These are phyloP conservation scores for Venturia carpophila DNA, from an alignment of 2,329 filamentous ascomycete genomes.

Conservation along the genomic window DNA sequence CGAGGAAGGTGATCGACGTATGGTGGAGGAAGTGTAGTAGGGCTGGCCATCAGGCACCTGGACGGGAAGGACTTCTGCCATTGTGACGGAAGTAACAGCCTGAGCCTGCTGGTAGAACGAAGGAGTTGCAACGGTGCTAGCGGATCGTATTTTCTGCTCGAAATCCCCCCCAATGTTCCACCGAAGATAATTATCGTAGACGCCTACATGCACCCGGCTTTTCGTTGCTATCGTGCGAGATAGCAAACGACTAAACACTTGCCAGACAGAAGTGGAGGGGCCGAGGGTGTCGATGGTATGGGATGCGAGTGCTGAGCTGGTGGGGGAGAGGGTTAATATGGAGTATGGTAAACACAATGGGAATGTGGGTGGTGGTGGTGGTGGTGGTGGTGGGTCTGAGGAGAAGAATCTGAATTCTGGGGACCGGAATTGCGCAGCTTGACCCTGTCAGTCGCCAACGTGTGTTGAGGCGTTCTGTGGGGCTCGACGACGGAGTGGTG, in stretches of 20 bases:
- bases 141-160: neutral
- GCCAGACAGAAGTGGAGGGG: neutral
- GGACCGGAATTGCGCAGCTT: neutral
- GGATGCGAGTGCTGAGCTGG: neutral
- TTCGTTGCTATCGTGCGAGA: neutral
- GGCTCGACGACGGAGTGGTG: neutral
- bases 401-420: conserved; percentile 1
- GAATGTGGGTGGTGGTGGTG: neutral
- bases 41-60: conserved; percentile 37
- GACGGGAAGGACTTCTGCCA: conserved; percentile 38
- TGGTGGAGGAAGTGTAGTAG: conserved; percentile 34
- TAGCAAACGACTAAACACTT: neutral
- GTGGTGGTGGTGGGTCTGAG: neutral
- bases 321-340: neutral
- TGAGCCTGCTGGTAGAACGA: no score
- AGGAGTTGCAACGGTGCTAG: neutral
- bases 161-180: neutral
- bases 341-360: neutral
- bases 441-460: neutral
- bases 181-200: neutral
- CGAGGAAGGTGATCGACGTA: conserved; percentile 36
- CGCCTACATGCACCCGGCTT: neutral
- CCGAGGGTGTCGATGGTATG: neutral
- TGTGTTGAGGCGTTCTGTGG: conserved; percentile 9
- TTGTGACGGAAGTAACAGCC: conserved; percentile 21